A percentile compares a stretch with the other conserved stretches of the same genome.
Evolutionary conservation across 257 asterid genomes (phyloP).

Genomic region (Solanum etuberosum): DNA sequence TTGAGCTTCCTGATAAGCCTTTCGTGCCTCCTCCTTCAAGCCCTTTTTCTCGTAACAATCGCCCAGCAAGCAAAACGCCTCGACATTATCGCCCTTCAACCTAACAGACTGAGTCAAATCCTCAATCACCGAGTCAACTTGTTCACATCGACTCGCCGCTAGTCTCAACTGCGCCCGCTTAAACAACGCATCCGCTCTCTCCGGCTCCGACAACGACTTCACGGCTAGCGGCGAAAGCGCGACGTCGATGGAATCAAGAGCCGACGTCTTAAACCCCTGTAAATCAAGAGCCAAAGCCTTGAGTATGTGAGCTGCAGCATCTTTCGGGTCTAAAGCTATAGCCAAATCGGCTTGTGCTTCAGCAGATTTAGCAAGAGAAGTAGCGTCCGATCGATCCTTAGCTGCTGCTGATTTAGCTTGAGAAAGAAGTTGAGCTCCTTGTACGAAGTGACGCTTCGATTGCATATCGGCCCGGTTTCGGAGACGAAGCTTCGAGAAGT

Average conservation of each 20-base stretch:
- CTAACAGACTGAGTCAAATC: slow-evolving; percentile 48
- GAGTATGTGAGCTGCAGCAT: slow-evolving; percentile 59
- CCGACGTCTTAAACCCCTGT: slow-evolving; percentile 54
- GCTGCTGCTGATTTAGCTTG: slow-evolving; percentile 26
- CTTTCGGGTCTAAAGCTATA: slow-evolving; percentile 39
- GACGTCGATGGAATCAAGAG: slow-evolving; percentile 49
- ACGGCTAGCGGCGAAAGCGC: slow-evolving; percentile 50
- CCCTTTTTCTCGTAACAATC: slow-evolving; percentile 57
- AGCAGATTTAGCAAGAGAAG: slow-evolving; percentile 32
- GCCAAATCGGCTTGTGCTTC: slow-evolving; percentile 51
- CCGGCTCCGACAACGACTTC: slow-evolving; percentile 34
- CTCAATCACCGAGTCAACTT: slow-evolving; percentile 28
- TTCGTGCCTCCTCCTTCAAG: slow-evolving; percentile 31
- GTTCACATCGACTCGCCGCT: slow-evolving; percentile 17
- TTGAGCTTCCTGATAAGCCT: slow-evolving; percentile 35
- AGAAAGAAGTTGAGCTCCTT: slow-evolving; percentile 59
- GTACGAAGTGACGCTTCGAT: slow-evolving; percentile 65
- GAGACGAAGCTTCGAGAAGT: slow-evolving; percentile 43
- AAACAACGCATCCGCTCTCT: slow-evolving; percentile 51
- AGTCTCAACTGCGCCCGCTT: slow-evolving; percentile 58
- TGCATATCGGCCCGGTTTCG: slow-evolving; percentile 23
- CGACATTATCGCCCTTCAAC: slow-evolving; percentile 35
- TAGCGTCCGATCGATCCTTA: slow-evolving; percentile 8
- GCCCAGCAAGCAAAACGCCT: slow-evolving; percentile 43
- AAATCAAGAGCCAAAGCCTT: slow-evolving; percentile 59